These are phyloP conservation scores for Rossbeevera mucosa DNA, from an alignment of 768 basidiomycete species.

Conservation along the genomic window DNA sequence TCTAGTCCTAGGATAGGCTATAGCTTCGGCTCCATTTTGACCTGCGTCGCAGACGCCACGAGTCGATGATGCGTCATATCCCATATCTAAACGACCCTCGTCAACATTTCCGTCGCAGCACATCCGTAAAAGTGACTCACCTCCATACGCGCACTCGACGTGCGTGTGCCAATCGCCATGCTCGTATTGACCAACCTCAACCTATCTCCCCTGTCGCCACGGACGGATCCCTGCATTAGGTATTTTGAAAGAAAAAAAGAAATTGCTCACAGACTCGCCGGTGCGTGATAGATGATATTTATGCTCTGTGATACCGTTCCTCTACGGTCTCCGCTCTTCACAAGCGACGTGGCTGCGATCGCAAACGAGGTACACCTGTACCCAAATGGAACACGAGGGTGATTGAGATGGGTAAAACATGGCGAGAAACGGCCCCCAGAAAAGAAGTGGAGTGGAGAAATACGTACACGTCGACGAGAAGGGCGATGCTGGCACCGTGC, in stretches of 20 bases:
- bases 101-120: neutral
- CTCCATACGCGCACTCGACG: slow-evolving; percentile 37
- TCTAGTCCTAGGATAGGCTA: slow-evolving; percentile 1
- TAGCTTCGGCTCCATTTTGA: slow-evolving; percentile 33
- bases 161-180: slow-evolving; percentile 27
- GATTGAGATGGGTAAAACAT: neutral
- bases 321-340: slow-evolving; percentile 25
- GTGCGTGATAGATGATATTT: neutral
- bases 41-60: slow-evolving; percentile 41
- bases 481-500: slow-evolving; percentile 39
- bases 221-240: neutral
- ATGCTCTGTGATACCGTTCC: slow-evolving; percentile 29
- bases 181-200: slow-evolving; percentile 41
- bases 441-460: neutral
- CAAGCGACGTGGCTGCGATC: slow-evolving; percentile 33
- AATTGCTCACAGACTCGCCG: slow-evolving; percentile 34
- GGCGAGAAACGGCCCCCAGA: too few species aligned
- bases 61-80: slow-evolving; percentile 35
- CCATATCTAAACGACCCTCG: slow-evolving; percentile 35
- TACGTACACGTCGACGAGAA: slow-evolving; percentile 45
- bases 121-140: slow-evolving; percentile 20
- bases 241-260: neutral
- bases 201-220: slow-evolving; percentile 38
- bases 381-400: neutral
- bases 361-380: slow-evolving; percentile 41